phyloP scores from a whole-genome alignment of 805 yeast genomes.

The Wickerhamiella dianesei region DNA sequence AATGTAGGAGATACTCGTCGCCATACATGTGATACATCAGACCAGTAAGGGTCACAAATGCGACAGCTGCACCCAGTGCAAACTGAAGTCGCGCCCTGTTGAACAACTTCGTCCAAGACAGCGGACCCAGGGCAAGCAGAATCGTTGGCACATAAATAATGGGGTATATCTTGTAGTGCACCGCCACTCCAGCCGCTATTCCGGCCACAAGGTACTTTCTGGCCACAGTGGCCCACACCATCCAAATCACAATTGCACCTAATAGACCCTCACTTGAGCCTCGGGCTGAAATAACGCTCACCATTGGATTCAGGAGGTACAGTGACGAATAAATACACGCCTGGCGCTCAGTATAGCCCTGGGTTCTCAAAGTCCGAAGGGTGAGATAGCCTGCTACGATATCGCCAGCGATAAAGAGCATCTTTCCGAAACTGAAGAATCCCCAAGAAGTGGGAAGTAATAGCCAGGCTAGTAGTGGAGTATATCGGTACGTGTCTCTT shows the following conservation, averaged over 20 bases:
- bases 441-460: conserved; percentile 48
- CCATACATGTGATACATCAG: conserved; percentile 64
- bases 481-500: conserved; percentile 84
- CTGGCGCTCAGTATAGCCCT: conserved; percentile 23
- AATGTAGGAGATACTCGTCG: conserved; percentile 54
- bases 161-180: conserved; percentile 89
- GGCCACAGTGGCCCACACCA: conserved; percentile 34
- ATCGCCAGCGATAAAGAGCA: conserved; percentile 65
- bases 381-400: conserved; percentile 62
- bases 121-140: conserved; percentile 31
- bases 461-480: conserved; percentile 80
- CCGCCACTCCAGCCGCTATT: conserved; percentile 54
- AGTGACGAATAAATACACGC: conserved; percentile 39
- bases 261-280: conserved; percentile 88
- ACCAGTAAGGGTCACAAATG: conserved; percentile 37
- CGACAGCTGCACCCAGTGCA: conserved; percentile 27
- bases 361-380: conserved; percentile 28
- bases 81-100: conserved; percentile 34
- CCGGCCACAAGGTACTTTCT: conserved; percentile 29
- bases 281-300: conserved; percentile 77
- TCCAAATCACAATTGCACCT: conserved; percentile 57
- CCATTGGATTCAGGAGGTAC: conserved; percentile 94
- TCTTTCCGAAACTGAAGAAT: conserved; percentile 58
- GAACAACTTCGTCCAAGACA: conserved; percentile 20
- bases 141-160: conserved; percentile 72